phyloP scores from a whole-genome alignment of 1,284 basidiomycete species.

The Mycena sp. region DNA sequence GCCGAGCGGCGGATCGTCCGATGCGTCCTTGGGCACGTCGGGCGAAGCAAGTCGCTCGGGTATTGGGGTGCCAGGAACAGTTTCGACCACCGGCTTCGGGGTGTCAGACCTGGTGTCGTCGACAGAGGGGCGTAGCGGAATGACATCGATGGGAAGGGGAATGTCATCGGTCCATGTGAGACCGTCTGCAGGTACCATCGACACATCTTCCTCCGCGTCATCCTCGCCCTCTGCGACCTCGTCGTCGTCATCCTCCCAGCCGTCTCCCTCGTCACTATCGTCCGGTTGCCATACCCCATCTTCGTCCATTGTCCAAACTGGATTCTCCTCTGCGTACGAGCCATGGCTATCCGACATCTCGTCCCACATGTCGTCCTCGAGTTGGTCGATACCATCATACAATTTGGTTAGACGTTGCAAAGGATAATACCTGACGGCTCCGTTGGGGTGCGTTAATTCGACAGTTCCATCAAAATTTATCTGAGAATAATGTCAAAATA shows the following conservation, averaged over 20 bases:
- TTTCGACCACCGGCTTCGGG: background rate
- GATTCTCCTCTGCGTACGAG: slow-evolving; percentile 49
- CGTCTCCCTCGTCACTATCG: slow-evolving; percentile 19
- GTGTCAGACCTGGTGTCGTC: background rate
- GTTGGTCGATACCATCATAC: slow-evolving; percentile 78
- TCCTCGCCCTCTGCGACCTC: background rate
- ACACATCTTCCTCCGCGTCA: background rate
- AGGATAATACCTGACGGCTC: slow-evolving; percentile 57
- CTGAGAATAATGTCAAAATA: slow-evolving; percentile 51
- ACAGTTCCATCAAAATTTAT: slow-evolving; percentile 76
- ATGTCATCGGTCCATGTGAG: slow-evolving; percentile 6
- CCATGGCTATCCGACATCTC: slow-evolving; percentile 57
- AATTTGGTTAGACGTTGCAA: slow-evolving; percentile 75
- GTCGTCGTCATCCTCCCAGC: slow-evolving; percentile 16
- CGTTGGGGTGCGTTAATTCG: slow-evolving; percentile 71
- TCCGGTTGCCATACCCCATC: slow-evolving; percentile 54
- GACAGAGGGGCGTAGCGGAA: background rate
- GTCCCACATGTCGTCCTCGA: slow-evolving; percentile 76
- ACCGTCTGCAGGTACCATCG: slow-evolving; percentile 5
- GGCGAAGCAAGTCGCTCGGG: slow-evolving; percentile 17
- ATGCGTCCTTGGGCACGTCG: slow-evolving; percentile 24
- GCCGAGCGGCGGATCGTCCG: slow-evolving; percentile 20
- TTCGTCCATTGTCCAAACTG: slow-evolving; percentile 62
- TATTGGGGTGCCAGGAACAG: background rate
- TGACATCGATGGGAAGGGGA: slow-evolving; percentile 6